Conservation (phyloP, 495 filamentous ascomycete genomes). For the Hypoxylon fragiforme region DNA sequence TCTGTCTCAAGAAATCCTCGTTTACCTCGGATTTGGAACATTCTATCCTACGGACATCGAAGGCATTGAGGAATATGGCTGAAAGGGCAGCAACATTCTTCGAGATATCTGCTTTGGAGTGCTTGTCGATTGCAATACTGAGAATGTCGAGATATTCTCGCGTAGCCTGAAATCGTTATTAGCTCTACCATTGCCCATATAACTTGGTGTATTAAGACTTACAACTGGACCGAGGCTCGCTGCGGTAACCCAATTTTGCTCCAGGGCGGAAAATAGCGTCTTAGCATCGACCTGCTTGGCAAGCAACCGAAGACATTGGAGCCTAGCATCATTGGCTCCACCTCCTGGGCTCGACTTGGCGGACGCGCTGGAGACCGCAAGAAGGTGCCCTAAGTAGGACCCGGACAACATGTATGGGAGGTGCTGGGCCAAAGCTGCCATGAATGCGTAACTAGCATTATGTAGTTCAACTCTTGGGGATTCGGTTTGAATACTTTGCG, state of each 20-base stretch:
- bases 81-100: constrained; percentile 70
- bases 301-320: constrained; percentile 68
- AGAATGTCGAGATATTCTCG: constrained; percentile 69
- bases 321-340: constrained; percentile 63
- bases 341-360: constrained; percentile 58
- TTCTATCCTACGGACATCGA: constrained; percentile 69
- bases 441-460: constrained; percentile 77
- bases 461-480: constrained; percentile 65
- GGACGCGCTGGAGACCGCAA: constrained; percentile 70
- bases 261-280: constrained; percentile 64
- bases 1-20: constrained; percentile 45
- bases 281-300: constrained; percentile 74
- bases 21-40: constrained; percentile 41
- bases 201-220: constrained; percentile 34
- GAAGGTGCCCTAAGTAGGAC: constrained; percentile 67
- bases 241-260: constrained; percentile 69
- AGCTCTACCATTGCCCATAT: constrained; percentile 17
- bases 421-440: constrained; percentile 74
- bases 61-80: constrained; percentile 67
- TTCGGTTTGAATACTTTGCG: constrained; percentile 58
- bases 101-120: constrained; percentile 71
- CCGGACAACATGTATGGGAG: constrained; percentile 84
- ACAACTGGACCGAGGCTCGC: constrained; percentile 60
- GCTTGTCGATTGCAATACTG: constrained; percentile 68
- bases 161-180: constrained; percentile 55